A percentile compares a stretch with the other conserved stretches of the same genome.
Conservation (phyloP, 1,139 yeast species). For the Suhomyces atakaporum region DNA sequence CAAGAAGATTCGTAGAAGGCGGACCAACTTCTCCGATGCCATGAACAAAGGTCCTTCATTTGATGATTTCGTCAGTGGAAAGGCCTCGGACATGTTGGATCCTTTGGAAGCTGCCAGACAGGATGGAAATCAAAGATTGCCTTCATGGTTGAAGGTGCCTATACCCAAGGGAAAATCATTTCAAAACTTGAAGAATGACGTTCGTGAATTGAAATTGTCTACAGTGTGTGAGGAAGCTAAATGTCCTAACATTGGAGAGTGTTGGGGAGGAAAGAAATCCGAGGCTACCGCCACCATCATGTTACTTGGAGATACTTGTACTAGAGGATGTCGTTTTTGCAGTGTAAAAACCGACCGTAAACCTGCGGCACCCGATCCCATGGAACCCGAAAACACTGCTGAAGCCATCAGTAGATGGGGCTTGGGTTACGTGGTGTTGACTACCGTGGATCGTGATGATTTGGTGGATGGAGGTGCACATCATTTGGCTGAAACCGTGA, state of each 20-base stretch:
- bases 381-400: conserved; percentile 97
- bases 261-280: conserved; percentile 97
- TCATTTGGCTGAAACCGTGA: conserved; percentile 88
- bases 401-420: conserved; percentile 99
- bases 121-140: conserved; percentile 70
- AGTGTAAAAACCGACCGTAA: conserved; percentile 89
- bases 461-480: conserved; percentile 88
- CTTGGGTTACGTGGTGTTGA: conserved; percentile 92
- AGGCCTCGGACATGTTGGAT: conserved; percentile 68
- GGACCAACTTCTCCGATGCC: conserved; percentile 67
- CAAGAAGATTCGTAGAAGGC: conserved; percentile 40
- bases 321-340: conserved; percentile 97
- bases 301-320: conserved; percentile 98
- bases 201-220: conserved; percentile 82
- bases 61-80: conserved; percentile 84
- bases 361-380: conserved; percentile 90
- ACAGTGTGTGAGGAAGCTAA: conserved; percentile 98
- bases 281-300: conserved; percentile 99
- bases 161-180: conserved; percentile 90
- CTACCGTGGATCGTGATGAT: conserved; percentile 98
- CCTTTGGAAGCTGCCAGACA: conserved; percentile 69
- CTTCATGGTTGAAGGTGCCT: conserved; percentile 92
- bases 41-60: conserved; percentile 89
- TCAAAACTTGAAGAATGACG: conserved; percentile 79
- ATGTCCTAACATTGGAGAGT: conserved; percentile 98